phyloP scores from a whole-genome alignment of 169 alveolate species.

The Gregarina niphandrodes region DNA sequence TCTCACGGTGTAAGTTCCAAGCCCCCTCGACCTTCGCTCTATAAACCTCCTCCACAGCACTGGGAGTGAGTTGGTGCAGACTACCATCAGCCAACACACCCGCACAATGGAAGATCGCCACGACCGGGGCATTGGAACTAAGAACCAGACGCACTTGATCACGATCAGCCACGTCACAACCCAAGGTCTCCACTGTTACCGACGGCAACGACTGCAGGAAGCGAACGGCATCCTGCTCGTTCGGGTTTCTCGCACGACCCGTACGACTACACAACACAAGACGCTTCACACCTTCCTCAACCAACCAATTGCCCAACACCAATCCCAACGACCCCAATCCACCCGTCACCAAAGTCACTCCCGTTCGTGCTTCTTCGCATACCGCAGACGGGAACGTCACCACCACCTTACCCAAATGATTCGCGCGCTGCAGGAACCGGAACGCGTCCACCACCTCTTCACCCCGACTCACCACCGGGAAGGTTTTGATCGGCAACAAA shows the following conservation, averaged over 20 bases:
- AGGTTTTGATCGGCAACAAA: not conserved
- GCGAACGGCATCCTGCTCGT: not conserved
- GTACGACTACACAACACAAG: slow-evolving; percentile 9
- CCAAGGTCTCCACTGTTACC: not conserved
- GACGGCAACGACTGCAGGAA: not conserved
- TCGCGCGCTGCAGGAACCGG: slow-evolving; percentile 16
- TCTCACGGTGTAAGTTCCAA: slow-evolving; percentile 30
- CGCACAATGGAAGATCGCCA: slow-evolving; percentile 33
- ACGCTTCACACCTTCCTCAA: slow-evolving; percentile 19
- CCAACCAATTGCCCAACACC: slow-evolving; percentile 21
- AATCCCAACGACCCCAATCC: slow-evolving; percentile 30
- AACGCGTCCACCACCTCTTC: slow-evolving; percentile 8
- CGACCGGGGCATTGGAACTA: slow-evolving; percentile 4
- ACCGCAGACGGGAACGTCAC: slow-evolving; percentile 5
- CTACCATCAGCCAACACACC: slow-evolving; percentile 29
- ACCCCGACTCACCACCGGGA: slow-evolving; percentile 2
- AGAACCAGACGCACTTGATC: not conserved
- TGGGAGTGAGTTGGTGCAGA: slow-evolving; percentile 14
- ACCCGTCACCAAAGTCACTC: slow-evolving; percentile 20
- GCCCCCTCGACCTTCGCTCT: slow-evolving; percentile 38
- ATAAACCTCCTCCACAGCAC: slow-evolving; percentile 20
- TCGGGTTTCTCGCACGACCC: no score
- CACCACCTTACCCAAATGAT: slow-evolving; percentile 21
- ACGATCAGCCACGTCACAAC: not conserved
- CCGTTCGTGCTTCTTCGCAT: not conserved